Evolutionary conservation across 352 stramenopile genomes (phyloP).

Genomic region (Vaucheria bursata): DNA sequence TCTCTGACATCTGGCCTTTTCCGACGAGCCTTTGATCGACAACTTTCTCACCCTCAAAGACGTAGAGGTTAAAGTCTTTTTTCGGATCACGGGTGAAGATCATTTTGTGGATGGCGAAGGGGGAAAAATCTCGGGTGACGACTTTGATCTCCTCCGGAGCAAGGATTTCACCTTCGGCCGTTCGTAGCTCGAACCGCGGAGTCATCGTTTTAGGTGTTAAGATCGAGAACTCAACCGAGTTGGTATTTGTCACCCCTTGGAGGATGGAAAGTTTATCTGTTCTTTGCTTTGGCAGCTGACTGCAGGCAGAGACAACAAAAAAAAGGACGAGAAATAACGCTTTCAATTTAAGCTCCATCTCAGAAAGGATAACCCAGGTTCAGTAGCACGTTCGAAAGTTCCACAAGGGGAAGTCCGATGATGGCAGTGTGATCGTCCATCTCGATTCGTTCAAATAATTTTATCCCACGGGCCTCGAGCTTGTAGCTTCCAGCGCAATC

Average conservation of each 20-base stretch:
- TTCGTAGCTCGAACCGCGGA: neutral
- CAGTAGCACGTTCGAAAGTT: neutral
- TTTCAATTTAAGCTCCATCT: neutral
- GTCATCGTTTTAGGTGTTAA: neutral
- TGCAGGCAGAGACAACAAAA: neutral
- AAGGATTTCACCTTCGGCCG: neutral
- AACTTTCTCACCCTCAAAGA: neutral
- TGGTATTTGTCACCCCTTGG: neutral
- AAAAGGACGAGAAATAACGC: neutral
- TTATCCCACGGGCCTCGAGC: neutral
- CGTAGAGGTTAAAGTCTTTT: neutral
- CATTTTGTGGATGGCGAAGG: neutral
- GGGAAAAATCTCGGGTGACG: neutral
- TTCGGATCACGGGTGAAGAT: neutral
- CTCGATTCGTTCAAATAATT: slow-evolving; percentile 2
- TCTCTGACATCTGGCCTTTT: neutral
- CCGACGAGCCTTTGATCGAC: neutral
- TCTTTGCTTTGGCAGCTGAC: neutral
- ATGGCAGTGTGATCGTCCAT: neutral
- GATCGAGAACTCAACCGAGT: neutral
- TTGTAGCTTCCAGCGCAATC: neutral
- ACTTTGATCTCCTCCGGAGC: neutral
- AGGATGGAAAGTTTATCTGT: neutral
- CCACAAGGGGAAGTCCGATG: neutral
- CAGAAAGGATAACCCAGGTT: neutral